These are phyloP conservation scores for Xerocomus spinulosus DNA, from an alignment of 768 basidiomycete genomes.

Conservation along the genomic window DNA sequence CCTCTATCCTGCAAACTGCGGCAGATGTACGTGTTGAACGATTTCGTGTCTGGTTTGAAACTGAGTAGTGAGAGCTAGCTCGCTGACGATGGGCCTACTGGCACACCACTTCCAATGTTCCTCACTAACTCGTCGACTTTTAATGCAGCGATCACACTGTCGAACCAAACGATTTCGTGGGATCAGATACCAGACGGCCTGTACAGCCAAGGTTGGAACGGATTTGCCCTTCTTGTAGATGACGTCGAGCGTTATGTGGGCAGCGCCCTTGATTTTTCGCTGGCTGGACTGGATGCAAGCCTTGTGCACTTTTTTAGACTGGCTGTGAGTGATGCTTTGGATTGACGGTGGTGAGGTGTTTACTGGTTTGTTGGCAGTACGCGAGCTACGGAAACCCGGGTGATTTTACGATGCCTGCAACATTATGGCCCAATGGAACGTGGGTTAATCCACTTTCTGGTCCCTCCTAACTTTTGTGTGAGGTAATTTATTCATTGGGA, in stretches of 20 bases:
- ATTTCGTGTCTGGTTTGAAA: not conserved
- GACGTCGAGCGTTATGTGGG: slow-evolving; percentile 82
- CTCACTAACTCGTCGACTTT: slow-evolving; percentile 70
- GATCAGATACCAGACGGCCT: slow-evolving; percentile 36
- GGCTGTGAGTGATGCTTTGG: slow-evolving; percentile 47
- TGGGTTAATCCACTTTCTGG: slow-evolving; percentile 74
- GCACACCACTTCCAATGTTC: slow-evolving; percentile 66
- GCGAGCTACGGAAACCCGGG: slow-evolving; percentile 45
- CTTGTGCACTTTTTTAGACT: slow-evolving; percentile 77
- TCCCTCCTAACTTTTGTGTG: slow-evolving; percentile 40
- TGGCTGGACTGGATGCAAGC: slow-evolving; percentile 54
- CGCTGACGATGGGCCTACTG: slow-evolving; percentile 63
- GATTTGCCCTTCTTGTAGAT: slow-evolving; percentile 76
- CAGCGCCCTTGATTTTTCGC: slow-evolving; percentile 61
- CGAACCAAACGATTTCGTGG: slow-evolving; percentile 58
- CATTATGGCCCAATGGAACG: slow-evolving; percentile 73
- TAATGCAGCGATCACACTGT: slow-evolving; percentile 49
- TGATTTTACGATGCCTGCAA: slow-evolving; percentile 79
- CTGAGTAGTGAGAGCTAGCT: slow-evolving; percentile 42
- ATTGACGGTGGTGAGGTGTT: not conserved
- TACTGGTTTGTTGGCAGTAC: slow-evolving; percentile 36
- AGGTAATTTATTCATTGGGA: not conserved
- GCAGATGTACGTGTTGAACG: slow-evolving; percentile 47
- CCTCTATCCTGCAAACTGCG: slow-evolving; percentile 71
- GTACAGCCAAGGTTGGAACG: slow-evolving; percentile 52